These are phyloP conservation scores for Asterophora parasitica DNA, from an alignment of 768 basidiomycete species.

Conservation along the genomic window DNA sequence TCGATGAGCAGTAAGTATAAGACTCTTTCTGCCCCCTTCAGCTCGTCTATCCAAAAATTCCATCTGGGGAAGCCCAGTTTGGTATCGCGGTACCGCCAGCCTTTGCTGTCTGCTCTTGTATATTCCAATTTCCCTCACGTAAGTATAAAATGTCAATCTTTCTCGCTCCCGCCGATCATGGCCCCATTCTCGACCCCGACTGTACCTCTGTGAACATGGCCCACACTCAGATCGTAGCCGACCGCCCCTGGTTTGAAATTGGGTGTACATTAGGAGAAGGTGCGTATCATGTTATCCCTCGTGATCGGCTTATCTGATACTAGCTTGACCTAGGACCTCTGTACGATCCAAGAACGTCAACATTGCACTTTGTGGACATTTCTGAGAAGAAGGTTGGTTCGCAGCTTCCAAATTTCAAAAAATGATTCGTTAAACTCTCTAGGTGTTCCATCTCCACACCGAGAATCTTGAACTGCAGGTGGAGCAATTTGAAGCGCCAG, in stretches of 20 bases:
- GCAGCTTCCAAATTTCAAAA: neutral
- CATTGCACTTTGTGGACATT: slow-evolving; percentile 69
- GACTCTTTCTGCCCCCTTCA: slow-evolving; percentile 1
- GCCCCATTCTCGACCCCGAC: neutral
- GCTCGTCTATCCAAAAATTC: slow-evolving; percentile 5
- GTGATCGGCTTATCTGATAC: slow-evolving; percentile 14
- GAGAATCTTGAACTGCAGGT: slow-evolving; percentile 32
- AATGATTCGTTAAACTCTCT: neutral
- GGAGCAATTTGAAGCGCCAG: slow-evolving; percentile 49
- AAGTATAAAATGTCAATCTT: slow-evolving; percentile 19
- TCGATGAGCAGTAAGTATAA: neutral
- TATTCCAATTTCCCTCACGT: slow-evolving; percentile 13
- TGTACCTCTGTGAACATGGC: slow-evolving; percentile 11
- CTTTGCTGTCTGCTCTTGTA: slow-evolving; percentile 11
- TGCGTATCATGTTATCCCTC: slow-evolving; percentile 16
- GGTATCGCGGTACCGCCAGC: slow-evolving; percentile 21
- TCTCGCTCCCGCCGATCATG: neutral
- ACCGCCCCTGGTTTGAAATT: slow-evolving; percentile 44
- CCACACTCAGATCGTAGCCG: slow-evolving; percentile 32
- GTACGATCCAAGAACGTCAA: slow-evolving; percentile 49
- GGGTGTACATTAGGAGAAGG: slow-evolving; percentile 64
- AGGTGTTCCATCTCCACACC: slow-evolving; percentile 53
- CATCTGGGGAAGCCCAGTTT: slow-evolving; percentile 21
- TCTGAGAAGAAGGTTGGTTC: slow-evolving; percentile 49
- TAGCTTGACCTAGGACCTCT: slow-evolving; percentile 45